These are phyloP conservation scores for Colletotrichum liriopes DNA, from an alignment of 2,329 filamentous ascomycete genomes.

Conservation along the genomic window DNA sequence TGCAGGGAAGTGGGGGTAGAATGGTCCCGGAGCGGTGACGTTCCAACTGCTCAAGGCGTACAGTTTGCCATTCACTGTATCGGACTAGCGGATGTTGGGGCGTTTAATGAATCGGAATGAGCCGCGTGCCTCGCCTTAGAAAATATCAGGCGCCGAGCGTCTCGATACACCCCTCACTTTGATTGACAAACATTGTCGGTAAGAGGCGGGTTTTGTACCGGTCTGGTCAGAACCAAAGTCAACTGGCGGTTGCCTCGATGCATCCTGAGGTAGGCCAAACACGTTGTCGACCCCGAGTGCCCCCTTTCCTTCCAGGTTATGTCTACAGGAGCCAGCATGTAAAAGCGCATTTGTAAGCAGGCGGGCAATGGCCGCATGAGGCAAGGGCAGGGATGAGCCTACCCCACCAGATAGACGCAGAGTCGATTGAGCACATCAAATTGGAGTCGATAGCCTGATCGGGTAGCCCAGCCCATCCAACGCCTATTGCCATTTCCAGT, in stretches of 20 bases:
- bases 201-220: not conserved
- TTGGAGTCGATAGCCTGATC: constrained; percentile 13
- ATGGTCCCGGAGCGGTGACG: not conserved
- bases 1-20: not conserved
- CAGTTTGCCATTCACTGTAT: constrained; percentile 12
- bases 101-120: not conserved
- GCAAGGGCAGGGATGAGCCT: constrained; percentile 11
- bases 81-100: not conserved
- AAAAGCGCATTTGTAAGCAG: not conserved
- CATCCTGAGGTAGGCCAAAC: not conserved
- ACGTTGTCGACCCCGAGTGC: constrained; percentile 1
- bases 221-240: not conserved
- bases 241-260: not conserved
- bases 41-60: not conserved
- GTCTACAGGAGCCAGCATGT: constrained; percentile 3
- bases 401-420: not conserved
- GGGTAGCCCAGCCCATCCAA: constrained; percentile 4
- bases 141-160: not conserved
- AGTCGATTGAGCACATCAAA: not conserved
- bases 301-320: not conserved
- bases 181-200: constrained; percentile 7
- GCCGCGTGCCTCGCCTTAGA: constrained; percentile 7
- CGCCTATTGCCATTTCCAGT: not conserved
- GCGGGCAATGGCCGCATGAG: not conserved
- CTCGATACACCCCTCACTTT: not conserved